Evolutionary conservation across 768 basidiomycete species (phyloP).

Genomic region (Boletellus ananiceps): DNA sequence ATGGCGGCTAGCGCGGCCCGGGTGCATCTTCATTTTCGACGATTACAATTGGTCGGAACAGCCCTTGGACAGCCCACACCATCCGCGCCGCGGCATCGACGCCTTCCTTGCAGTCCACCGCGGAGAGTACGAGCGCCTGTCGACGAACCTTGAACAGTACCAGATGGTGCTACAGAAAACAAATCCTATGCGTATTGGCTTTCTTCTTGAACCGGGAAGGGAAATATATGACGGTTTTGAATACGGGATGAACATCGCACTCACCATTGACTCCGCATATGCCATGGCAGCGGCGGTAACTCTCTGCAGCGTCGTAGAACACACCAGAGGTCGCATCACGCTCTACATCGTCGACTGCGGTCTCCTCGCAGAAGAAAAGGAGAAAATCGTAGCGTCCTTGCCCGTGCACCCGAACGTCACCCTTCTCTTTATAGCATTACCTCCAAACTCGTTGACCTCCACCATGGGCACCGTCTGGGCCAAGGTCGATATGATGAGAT

Average conservation of each 20-base stretch:
- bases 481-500: slow-evolving; percentile 44
- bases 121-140: slow-evolving; percentile 44
- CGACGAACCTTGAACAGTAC: slow-evolving; percentile 35
- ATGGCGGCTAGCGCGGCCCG: slow-evolving; percentile 50
- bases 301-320: slow-evolving; percentile 38
- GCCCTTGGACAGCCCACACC: slow-evolving; percentile 44
- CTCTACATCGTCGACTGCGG: slow-evolving; percentile 51
- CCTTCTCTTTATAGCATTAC: slow-evolving; percentile 40
- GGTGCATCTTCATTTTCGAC: slow-evolving; percentile 52
- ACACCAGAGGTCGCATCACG: slow-evolving; percentile 37
- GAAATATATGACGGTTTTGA: slow-evolving; percentile 27
- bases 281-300: slow-evolving; percentile 47
- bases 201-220: slow-evolving; percentile 23
- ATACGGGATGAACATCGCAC: slow-evolving; percentile 47
- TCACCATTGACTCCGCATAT: slow-evolving; percentile 41
- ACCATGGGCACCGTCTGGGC: slow-evolving; percentile 40
- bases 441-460: slow-evolving; percentile 25
- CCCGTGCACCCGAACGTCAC: slow-evolving; percentile 31
- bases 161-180: slow-evolving; percentile 53
- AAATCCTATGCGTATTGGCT: slow-evolving; percentile 50
- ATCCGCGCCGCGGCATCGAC: slow-evolving; percentile 54
- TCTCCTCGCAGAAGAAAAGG: slow-evolving; percentile 34
- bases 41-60: slow-evolving; percentile 53
- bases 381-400: slow-evolving; percentile 29
- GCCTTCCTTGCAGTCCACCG: slow-evolving; percentile 48